These are phyloP conservation scores for Trichoderma sp. DNA, from an alignment of 2,329 filamentous ascomycete genomes.

Conservation along the genomic window DNA sequence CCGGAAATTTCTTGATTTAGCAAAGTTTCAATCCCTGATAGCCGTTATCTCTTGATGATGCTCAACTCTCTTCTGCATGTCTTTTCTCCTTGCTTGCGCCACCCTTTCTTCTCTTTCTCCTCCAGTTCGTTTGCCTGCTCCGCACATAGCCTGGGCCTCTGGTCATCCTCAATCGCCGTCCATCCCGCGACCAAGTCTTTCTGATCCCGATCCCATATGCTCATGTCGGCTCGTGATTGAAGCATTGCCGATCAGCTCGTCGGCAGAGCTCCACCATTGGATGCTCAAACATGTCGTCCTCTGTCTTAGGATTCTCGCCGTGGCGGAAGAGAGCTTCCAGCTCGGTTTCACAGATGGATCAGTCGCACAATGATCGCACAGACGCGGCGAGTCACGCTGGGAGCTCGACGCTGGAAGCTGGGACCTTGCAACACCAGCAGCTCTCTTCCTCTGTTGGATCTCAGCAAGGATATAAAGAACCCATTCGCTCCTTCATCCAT, in stretches of 20 bases:
- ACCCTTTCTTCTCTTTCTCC: not conserved
- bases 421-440: constrained; percentile 25
- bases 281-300: constrained; percentile 44
- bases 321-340: constrained; percentile 47
- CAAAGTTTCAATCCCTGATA: constrained; percentile 16
- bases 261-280: constrained; percentile 14
- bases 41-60: constrained; percentile 15
- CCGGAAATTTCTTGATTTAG: constrained; percentile 21
- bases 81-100: constrained; percentile 10
- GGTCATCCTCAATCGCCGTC: not conserved
- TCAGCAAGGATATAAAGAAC: constrained; percentile 53
- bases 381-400: constrained; percentile 29
- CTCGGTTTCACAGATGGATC: constrained; percentile 35
- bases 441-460: constrained; percentile 43
- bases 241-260: constrained; percentile 21
- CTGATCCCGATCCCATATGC: not conserved
- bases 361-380: constrained; percentile 26
- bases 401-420: constrained; percentile 25
- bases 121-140: not conserved
- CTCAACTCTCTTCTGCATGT: not conserved
- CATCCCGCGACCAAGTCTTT: not conserved
- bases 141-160: not conserved
- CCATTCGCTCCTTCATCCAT: constrained; percentile 70
- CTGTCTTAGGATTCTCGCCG: constrained; percentile 46
- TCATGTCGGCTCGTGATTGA: constrained; percentile 28